Base-by-base conservation (phyloP, 768 basidiomycete species). In the Grammothele lineata region DNA sequence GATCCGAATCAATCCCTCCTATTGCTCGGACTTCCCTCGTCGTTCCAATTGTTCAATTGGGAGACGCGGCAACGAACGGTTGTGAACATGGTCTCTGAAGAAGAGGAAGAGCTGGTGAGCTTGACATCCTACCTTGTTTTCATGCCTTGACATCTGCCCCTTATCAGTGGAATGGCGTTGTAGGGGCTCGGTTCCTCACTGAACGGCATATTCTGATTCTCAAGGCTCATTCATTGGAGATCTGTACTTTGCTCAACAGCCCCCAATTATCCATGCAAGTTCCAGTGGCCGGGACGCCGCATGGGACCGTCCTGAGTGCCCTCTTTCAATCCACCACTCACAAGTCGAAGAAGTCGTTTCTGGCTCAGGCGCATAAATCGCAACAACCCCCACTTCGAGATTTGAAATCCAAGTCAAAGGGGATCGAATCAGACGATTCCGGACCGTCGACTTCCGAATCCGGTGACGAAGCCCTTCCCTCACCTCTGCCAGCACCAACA, bases 201-300 rank as follows among this genome's bases (percentile, higher is more conserved):
- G 63, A 68, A 0, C 74, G 76, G 43, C 54, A 63, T 32, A 40
- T 83, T n/a, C 61, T 83, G 21, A 68, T 76, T 19, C 71, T 82
- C 56, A 77, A 73, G 47, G 63, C 70, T 1, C 75, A 73, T 5
- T 72, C 78, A 1, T 54, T 84, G 19, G 78, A 81, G 47, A 60
- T 79, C 3, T 68, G 72, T 49, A 61, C 70, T 0, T 53, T 54
- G 22, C 34, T 48, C 3, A 46, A 53, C 27, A 18, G 2, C 37
- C 33, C 42, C 3, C 32, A 43, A 30, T 30, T 30, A 7, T 30
- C 27, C 14, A 7, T 30, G 27, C 8, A 30, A 30, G n/a, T n/a
- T n/a, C n/a, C n/a, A n/a, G n/a, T n/a, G n/a, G n/a, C n/a, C n/a
- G n/a, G n/a, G n/a, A n/a, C n/a, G n/a, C n/a, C n/a, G n/a, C n/a